Percentiles rank a stretch among this genome's conserved stretches.
phyloP scores from a whole-genome alignment of 2,329 filamentous ascomycete genomes.

The Verticillium alfalfae region DNA sequence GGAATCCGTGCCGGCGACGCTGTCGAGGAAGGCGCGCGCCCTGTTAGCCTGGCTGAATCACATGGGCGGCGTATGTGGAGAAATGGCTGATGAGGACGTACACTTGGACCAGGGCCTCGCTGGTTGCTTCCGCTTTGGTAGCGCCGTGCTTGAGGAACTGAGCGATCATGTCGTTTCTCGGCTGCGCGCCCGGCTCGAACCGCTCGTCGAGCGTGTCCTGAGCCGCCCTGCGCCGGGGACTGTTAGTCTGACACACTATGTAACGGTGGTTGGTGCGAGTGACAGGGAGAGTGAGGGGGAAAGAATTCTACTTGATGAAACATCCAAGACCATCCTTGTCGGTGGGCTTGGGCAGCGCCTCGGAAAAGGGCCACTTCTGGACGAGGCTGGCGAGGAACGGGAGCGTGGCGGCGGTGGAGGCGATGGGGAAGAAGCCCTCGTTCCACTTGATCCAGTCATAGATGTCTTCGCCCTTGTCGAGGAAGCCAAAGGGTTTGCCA shows the following conservation, averaged over 20 bases:
- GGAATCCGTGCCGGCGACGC: slow-evolving; percentile 56
- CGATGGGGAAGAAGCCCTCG: slow-evolving; percentile 29
- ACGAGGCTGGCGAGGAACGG: slow-evolving; percentile 27
- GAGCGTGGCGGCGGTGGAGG: slow-evolving; percentile 29
- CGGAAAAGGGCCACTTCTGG: slow-evolving; percentile 28
- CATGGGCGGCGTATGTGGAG: too few relatives aligned
- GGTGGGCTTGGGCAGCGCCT: slow-evolving; percentile 26
- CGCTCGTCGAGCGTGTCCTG: background rate
- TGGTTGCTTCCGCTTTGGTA: slow-evolving; percentile 17
- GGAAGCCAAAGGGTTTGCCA: slow-evolving; percentile 45
- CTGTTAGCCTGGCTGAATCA: background rate
- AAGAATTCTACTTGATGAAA: slow-evolving; percentile 26
- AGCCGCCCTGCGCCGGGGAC: slow-evolving; percentile 10
- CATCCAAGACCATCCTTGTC: slow-evolving; percentile 31
- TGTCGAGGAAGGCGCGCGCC: slow-evolving; percentile 12
- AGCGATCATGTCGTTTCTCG: slow-evolving; percentile 30
- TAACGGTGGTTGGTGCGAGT: too few relatives aligned
- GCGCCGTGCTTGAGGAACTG: slow-evolving; percentile 31
- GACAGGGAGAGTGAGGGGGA: background rate
- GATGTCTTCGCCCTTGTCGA: slow-evolving; percentile 42
- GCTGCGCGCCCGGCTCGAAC: slow-evolving; percentile 12
- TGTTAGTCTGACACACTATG: background rate
- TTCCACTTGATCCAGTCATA: slow-evolving; percentile 38
- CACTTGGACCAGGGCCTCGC: slow-evolving; percentile 33
- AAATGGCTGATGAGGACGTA: slow-evolving; percentile 8